Evolutionary conservation across 176 grass and related monocot genomes (phyloP), one percentile per base, ranked within the genome.

Genomic region (Ananas comosus): DNA sequence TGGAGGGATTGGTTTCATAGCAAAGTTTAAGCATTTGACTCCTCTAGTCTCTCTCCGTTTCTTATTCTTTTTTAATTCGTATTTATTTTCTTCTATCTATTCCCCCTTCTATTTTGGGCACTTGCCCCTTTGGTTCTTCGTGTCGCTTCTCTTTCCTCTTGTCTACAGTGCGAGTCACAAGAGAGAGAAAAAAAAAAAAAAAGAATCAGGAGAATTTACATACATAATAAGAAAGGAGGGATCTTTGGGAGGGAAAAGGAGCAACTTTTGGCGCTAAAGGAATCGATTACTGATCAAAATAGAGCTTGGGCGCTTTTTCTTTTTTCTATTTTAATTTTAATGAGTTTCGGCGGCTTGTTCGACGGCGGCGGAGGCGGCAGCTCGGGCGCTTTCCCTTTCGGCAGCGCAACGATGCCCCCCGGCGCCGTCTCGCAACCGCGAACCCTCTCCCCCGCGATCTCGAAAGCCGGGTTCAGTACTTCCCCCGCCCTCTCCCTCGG

Each of bases 271-370:
- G 64, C 13, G 13, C 42, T 33, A 48, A 66, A 66, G 27, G 12
- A 66, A 2, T 23, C 64, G 10, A 19, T 9, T 61, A 61, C 3
- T 9, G n/a, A 64, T 70, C 52, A 28, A 50, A 14, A 61, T 19
- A 73, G 66, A 73, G 63, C 16, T n/a, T 18, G 14, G 21, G 25
- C 25, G 25, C 25, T 50, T 1, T 47, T 75, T 13, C 3, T 27
- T 47, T 25, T 23, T 50, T 75, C 10, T 3, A n/a, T 61, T 68
- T 50, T 56, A 42, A 42, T 19, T 51, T 74, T 16, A 76, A 96
- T 92, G 92, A 96, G 84, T 76, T 92, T 96, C 85, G 92, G 88
- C 29, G 86, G 88, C 9, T 91, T 96, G 86, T 91, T 91, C 71
- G 86, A 96, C 3, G 56, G 56, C 56, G 56, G 56, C 33, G 33